Evolutionary conservation across 257 asterid genomes (phyloP), one percentile per base, ranked within the genome.

Genomic region (Avicennia marina): DNA sequence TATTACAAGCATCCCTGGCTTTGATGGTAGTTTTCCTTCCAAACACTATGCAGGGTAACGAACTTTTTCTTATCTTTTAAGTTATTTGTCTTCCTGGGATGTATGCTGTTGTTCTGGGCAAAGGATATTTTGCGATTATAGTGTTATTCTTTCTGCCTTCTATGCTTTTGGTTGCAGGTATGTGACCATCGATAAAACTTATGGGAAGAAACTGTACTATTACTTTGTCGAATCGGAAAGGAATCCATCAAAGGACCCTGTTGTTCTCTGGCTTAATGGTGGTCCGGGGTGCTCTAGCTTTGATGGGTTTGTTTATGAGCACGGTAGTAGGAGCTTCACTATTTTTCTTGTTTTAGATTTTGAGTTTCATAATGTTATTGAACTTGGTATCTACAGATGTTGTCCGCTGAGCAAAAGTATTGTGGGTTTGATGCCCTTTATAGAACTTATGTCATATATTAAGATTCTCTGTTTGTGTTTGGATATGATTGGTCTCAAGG

Each of bases 211-310:
- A 65, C 47, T 91, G 74, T 91, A 29, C 68, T 91, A 91, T 58
- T 91, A 91, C 68, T 91, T 88, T 46, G 96, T 91, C 68, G 90
- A 76, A 64, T 91, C 98, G 42, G 95, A 85, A 56, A 70, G 88
- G 59, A 77, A 60, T 34, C 85, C 95, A 36, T 75, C 85, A 0
- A 62, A 58, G 32, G 98, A 91, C 72, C 98, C 96, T 9, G 68
- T 91, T 32, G 96, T 88, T 54, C 88, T 91, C 33, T 91, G 96
- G 98, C 96, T 91, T 22, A 91, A 91, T 70, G 98, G 98, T 29
- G 98, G 96, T 4, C 98, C 98, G 9, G 98, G 98, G 3, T 88
- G 98, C 70, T 91, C 98, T 11, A 91, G 98, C 81, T 91, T 91
- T 47, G 98, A 91, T 83, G 98, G 95, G 18, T 91, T 88, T 60